phyloP scores from a whole-genome alignment of 306 rosid genomes.

The Coriaria nepalensis region DNA sequence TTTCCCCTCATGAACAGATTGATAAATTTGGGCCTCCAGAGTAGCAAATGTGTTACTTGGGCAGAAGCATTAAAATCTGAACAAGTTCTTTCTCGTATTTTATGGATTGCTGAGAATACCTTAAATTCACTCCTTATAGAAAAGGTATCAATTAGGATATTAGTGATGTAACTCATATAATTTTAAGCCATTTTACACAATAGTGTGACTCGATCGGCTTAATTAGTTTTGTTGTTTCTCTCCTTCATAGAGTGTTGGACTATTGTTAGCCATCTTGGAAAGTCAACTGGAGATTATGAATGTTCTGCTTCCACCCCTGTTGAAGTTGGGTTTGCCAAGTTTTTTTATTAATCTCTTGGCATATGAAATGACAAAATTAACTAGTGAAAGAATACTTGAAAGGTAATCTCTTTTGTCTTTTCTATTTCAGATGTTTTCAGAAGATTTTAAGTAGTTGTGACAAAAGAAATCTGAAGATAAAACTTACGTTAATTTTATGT shows the following conservation, averaged over 20 bases:
- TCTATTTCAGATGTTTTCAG: not conserved
- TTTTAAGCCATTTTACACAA: not conserved
- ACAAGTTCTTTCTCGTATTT: slow-evolving; percentile 35
- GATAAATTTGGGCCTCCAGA: slow-evolving; percentile 52
- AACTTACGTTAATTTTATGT: no score
- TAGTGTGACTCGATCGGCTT: slow-evolving; percentile 2
- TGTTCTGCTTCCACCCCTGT: slow-evolving; percentile 47
- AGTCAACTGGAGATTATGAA: slow-evolving; percentile 40
- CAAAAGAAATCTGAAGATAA: no score
- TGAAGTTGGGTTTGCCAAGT: slow-evolving; percentile 72
- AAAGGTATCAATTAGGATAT: slow-evolving; percentile 42
- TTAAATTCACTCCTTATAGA: slow-evolving; percentile 66
- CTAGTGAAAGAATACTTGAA: slow-evolving; percentile 49
- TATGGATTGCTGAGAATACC: slow-evolving; percentile 85
- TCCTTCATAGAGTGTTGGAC: slow-evolving; percentile 50
- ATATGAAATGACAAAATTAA: slow-evolving; percentile 48
- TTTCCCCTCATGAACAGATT: slow-evolving; percentile 25
- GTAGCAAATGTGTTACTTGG: slow-evolving; percentile 48
- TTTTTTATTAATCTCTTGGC: slow-evolving; percentile 49
- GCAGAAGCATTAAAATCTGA: slow-evolving; percentile 58
- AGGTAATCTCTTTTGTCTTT: slow-evolving; percentile 30
- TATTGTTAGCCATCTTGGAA: slow-evolving; percentile 61
- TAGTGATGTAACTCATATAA: not conserved
- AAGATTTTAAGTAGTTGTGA: not conserved
- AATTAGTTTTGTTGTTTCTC: slow-evolving; percentile 9